A percentile compares a stretch with the other conserved stretches of the same genome.
Conservation (phyloP, 1,284 basidiomycete species). For the Spongiforma sp. region DNA sequence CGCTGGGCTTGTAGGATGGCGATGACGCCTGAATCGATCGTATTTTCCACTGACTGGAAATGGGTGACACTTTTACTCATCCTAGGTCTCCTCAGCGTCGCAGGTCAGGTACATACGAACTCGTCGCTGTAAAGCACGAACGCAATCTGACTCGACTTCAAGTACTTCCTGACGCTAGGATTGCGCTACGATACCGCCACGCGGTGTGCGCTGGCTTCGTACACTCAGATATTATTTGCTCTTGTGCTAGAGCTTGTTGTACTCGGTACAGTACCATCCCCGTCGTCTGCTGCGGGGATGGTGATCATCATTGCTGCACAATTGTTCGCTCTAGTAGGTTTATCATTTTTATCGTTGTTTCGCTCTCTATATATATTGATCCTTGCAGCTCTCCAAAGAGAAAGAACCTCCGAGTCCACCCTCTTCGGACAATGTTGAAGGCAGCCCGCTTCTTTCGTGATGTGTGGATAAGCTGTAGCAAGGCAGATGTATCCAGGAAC, state of each 20-base stretch:
- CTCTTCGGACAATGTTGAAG: constrained; percentile 5
- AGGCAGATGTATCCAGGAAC: too few species aligned
- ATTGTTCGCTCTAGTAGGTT: constrained; percentile 18
- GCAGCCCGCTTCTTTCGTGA: not conserved
- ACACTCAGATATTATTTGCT: constrained; percentile 24
- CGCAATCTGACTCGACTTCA: not conserved
- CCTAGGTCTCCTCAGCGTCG: constrained; percentile 51
- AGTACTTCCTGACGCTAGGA: constrained; percentile 15
- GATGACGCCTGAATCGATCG: constrained; percentile 34
- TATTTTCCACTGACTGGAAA: constrained; percentile 45
- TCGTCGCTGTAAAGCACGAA: not conserved
- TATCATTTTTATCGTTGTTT: not conserved
- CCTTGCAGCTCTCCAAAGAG: constrained; percentile 12
- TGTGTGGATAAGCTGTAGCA: not conserved
- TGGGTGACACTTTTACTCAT: constrained; percentile 42
- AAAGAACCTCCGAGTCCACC: not conserved
- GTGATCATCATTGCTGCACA: constrained; percentile 19
- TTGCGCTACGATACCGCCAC: constrained; percentile 35
- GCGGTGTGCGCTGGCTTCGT: constrained; percentile 20
- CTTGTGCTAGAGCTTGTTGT: constrained; percentile 15
- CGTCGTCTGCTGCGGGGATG: constrained; percentile 16
- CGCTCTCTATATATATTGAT: not conserved
- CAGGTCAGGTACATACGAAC: constrained; percentile 46
- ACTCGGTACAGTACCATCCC: constrained; percentile 21
- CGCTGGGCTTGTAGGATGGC: constrained; percentile 11